A percentile compares a stretch with the other conserved stretches of the same genome.
phyloP scores from a whole-genome alignment of 2,329 filamentous ascomycete species.

The Harringtonia lauricola region DNA sequence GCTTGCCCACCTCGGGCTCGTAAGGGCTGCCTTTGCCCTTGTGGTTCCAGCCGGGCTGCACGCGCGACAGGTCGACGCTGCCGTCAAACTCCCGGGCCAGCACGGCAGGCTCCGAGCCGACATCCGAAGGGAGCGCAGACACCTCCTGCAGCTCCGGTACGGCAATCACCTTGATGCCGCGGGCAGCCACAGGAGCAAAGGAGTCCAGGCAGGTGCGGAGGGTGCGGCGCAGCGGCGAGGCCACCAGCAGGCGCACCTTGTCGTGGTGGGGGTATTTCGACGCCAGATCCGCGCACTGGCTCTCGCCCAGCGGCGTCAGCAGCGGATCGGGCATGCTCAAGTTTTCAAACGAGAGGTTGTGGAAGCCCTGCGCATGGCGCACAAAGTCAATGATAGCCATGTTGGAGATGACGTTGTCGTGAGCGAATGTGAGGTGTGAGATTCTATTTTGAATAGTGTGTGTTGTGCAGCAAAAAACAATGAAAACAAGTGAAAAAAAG shows the following conservation, averaged over 20 bases:
- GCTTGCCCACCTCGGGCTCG: conserved; percentile 35
- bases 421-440: too few relatives aligned
- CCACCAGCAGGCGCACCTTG: conserved; percentile 57
- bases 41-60: conserved; percentile 59
- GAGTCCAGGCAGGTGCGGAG: conserved; percentile 64
- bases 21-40: conserved; percentile 42
- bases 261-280: conserved; percentile 53
- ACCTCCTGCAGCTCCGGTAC: conserved; percentile 74
- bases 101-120: conserved; percentile 45
- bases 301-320: conserved; percentile 63
- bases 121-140: conserved; percentile 63
- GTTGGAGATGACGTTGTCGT: not conserved
- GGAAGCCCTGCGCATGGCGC: conserved; percentile 67
- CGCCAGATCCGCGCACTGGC: conserved; percentile 59
- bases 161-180: conserved; percentile 43
- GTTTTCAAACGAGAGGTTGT: conserved; percentile 65
- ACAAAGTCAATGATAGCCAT: conserved; percentile 44
- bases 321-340: conserved; percentile 66
- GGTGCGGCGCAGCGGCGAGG: conserved; percentile 72
- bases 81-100: conserved; percentile 49
- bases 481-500: too few relatives aligned
- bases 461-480: too few relatives aligned
- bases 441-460: too few relatives aligned
- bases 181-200: conserved; percentile 47
- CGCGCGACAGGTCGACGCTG: conserved; percentile 50